Conservation (phyloP, 2,329 filamentous ascomycete genomes). For the Monosporascus ibericus region DNA sequence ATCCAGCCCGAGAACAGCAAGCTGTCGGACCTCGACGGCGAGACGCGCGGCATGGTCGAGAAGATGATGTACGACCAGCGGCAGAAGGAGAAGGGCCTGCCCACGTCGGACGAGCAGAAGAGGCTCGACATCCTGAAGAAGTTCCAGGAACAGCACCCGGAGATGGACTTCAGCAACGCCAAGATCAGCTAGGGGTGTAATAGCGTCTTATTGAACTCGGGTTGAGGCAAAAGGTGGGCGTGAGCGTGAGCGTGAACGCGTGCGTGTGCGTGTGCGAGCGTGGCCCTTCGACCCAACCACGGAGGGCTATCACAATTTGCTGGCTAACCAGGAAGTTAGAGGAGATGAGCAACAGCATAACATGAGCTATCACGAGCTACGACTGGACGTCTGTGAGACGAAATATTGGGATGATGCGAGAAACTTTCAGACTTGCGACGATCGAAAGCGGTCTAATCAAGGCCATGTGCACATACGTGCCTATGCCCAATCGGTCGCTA, state of each 20-base stretch:
- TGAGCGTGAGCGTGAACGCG: too few relatives aligned
- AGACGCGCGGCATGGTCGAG: slow-evolving; percentile 95
- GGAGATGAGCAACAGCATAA: too few relatives aligned
- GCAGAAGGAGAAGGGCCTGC: slow-evolving; percentile 88
- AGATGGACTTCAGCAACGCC: slow-evolving; percentile 68
- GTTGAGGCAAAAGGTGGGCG: background rate
- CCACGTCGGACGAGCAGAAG: slow-evolving; percentile 90
- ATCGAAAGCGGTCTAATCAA: too few relatives aligned
- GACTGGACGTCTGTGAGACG: slow-evolving; percentile 1
- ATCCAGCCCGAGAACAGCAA: slow-evolving; percentile 91
- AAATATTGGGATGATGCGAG: too few relatives aligned
- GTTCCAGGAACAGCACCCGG: slow-evolving; percentile 75
- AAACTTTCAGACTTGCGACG: too few relatives aligned
- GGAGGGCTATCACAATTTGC: too few relatives aligned
- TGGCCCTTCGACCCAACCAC: too few relatives aligned
- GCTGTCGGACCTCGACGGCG: slow-evolving; percentile 85
- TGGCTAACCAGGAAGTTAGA: too few relatives aligned
- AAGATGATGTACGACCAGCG: slow-evolving; percentile 99
- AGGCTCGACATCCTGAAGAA: slow-evolving; percentile 89
- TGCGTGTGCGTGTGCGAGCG: too few relatives aligned
- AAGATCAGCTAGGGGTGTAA: slow-evolving; percentile 47
- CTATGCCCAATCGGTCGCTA: too few relatives aligned
- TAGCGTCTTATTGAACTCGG: too few relatives aligned
- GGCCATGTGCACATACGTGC: too few relatives aligned
- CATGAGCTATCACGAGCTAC: slow-evolving; percentile 8